phyloP scores from a whole-genome alignment of 345 rosid genomes.

The Bruguiera gymnorhiza region DNA sequence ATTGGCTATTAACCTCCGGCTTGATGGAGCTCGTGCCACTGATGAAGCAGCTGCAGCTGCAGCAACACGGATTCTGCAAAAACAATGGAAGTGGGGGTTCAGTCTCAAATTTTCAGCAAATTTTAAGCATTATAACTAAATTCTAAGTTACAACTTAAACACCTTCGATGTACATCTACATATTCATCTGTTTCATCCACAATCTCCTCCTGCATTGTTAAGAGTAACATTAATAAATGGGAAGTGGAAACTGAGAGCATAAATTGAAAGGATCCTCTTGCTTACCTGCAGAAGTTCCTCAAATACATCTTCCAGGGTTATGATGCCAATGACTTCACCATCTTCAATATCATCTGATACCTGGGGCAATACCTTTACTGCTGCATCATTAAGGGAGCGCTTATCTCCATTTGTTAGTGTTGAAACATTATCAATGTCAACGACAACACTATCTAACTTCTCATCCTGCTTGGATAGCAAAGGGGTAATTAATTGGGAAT shows the following conservation, averaged over 20 bases:
- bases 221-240: background rate
- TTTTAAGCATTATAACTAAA: background rate
- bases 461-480: conserved; percentile 53
- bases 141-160: background rate
- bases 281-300: conserved; percentile 89
- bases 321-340: conserved; percentile 90
- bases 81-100: background rate
- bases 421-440: conserved; percentile 59
- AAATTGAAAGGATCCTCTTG: conserved; percentile 9
- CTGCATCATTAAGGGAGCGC: conserved; percentile 32
- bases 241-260: background rate
- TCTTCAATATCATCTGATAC: conserved; percentile 74
- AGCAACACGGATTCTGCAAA: conserved; percentile 86
- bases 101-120: background rate
- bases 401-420: conserved; percentile 27
- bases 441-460: conserved; percentile 33
- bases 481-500: conserved; percentile 56
- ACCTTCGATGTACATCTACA: conserved; percentile 95
- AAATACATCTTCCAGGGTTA: conserved; percentile 95
- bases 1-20: conserved; percentile 57
- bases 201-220: conserved; percentile 73
- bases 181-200: conserved; percentile 98
- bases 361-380: conserved; percentile 42
- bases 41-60: conserved; percentile 96
- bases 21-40: conserved; percentile 82